These are phyloP conservation scores for Mortierella sp. DNA, from an alignment of 371 early-diverging fungal genomes.

Conservation along the genomic window DNA sequence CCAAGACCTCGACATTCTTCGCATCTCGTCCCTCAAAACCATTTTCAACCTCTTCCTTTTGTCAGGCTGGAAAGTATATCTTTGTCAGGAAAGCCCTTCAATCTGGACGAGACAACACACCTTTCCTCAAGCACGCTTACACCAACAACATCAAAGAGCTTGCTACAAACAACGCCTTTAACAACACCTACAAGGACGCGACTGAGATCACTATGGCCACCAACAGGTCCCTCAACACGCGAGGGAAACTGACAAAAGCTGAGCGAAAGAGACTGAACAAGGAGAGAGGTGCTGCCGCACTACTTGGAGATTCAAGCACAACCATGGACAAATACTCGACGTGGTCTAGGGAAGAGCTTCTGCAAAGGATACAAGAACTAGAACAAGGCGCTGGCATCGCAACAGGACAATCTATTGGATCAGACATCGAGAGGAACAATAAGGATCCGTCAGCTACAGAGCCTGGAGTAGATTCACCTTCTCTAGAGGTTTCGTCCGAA, in stretches of 20 bases:
- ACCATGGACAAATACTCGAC: constrained; percentile 37
- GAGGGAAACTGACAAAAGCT: constrained; percentile 29
- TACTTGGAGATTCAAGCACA: constrained; percentile 15
- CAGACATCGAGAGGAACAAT: constrained; percentile 16
- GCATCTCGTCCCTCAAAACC: background rate
- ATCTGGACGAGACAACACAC: constrained; percentile 22
- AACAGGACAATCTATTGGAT: no score
- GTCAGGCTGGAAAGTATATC: constrained; percentile 17
- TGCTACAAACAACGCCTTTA: constrained; percentile 3
- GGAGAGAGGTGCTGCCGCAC: constrained; percentile 17
- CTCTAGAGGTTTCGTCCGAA: constrained; percentile 15
- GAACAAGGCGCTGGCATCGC: no score
- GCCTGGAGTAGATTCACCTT: constrained; percentile 22
- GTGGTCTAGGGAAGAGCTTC: constrained; percentile 40
- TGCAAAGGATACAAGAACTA: constrained; percentile 39
- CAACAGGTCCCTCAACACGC: constrained; percentile 23
- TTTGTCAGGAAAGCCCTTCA: constrained; percentile 4
- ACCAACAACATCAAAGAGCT: constrained; percentile 22
- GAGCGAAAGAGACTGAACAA: constrained; percentile 34
- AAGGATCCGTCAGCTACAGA: constrained; percentile 6
- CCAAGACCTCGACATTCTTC: background rate
- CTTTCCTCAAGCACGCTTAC: constrained; percentile 23
- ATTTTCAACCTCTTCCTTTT: constrained; percentile 16
- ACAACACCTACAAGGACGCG: background rate
- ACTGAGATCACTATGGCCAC: constrained; percentile 24